Evolutionary conservation across 768 basidiomycete genomes (phyloP).

Genomic region (Dioszegia crocea): DNA sequence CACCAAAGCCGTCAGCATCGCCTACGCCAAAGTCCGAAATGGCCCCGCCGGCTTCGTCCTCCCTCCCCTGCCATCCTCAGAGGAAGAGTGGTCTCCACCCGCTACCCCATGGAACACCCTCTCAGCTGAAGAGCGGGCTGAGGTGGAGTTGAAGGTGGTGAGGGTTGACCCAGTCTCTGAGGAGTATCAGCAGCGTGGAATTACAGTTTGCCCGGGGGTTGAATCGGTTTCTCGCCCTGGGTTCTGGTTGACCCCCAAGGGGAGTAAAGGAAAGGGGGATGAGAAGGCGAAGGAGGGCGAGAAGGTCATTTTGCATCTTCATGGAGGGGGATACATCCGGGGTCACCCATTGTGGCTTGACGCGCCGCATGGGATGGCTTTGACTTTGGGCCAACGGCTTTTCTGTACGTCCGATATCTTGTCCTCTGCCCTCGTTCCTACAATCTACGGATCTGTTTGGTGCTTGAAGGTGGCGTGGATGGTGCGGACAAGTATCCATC

Average conservation of each 20-base stretch:
- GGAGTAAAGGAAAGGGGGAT: conserved; percentile 17
- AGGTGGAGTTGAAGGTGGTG: conserved; percentile 13
- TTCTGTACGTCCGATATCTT: conserved; percentile 3
- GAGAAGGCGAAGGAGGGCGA: conserved; percentile 41
- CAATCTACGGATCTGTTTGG: too few relatives aligned
- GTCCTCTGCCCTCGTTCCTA: neutral
- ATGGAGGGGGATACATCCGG: conserved; percentile 46
- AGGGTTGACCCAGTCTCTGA: conserved; percentile 13
- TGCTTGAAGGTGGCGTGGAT: too few relatives aligned
- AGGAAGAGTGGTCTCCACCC: neutral
- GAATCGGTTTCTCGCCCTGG: conserved; percentile 18
- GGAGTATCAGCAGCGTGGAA: conserved; percentile 16
- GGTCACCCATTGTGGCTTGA: conserved; percentile 48
- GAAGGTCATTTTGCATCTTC: conserved; percentile 49
- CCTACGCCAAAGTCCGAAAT: neutral
- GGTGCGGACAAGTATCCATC: too few relatives aligned
- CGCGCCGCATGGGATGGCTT: conserved; percentile 22
- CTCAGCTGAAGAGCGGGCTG: neutral
- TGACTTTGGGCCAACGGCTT: conserved; percentile 1
- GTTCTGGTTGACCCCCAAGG: conserved; percentile 27
- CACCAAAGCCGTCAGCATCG: neutral
- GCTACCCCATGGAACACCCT: neutral
- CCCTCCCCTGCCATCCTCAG: neutral
- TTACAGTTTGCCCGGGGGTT: conserved; percentile 16
- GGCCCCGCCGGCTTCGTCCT: neutral